Evolutionary conservation across 208 protist species (phyloP).

Genomic region (Sergeia podlipaevii): DNA sequence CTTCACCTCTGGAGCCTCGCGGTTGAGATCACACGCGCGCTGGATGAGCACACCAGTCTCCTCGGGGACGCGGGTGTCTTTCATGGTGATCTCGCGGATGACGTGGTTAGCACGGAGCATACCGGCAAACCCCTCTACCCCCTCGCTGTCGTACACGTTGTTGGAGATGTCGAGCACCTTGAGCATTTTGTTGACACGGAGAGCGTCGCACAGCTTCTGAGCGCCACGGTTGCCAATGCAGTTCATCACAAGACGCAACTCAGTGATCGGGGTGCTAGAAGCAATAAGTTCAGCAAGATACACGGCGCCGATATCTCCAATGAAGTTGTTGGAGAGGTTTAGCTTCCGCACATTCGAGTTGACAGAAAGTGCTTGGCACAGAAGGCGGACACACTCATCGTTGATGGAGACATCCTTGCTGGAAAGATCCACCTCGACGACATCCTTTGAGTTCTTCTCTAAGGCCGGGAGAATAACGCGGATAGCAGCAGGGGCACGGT

Average conservation of each 20-base stretch:
- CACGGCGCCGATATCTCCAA: slow-evolving; percentile 67
- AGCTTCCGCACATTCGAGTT: slow-evolving; percentile 60
- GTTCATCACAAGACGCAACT: slow-evolving; percentile 62
- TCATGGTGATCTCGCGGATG: slow-evolving; percentile 34
- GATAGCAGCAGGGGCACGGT: slow-evolving; percentile 62
- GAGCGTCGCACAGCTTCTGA: slow-evolving; percentile 52
- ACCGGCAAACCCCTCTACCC: slow-evolving; percentile 37
- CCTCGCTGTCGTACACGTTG: slow-evolving; percentile 57
- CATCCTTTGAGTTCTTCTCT: slow-evolving; percentile 38
- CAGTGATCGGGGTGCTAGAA: slow-evolving; percentile 41
- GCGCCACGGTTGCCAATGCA: slow-evolving; percentile 74
- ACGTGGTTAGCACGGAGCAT: slow-evolving; percentile 66
- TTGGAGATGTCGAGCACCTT: slow-evolving; percentile 55
- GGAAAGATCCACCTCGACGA: slow-evolving; percentile 68
- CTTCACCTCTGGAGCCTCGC: slow-evolving; percentile 61
- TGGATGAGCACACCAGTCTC: slow-evolving; percentile 34
- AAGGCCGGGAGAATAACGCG: slow-evolving; percentile 50
- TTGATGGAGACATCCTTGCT: slow-evolving; percentile 38
- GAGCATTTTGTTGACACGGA: slow-evolving; percentile 65
- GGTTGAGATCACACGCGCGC: slow-evolving; percentile 66
- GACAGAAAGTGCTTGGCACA: slow-evolving; percentile 54
- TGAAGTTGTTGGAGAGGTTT: slow-evolving; percentile 77
- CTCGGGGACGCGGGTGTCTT: slow-evolving; percentile 45
- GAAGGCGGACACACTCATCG: slow-evolving; percentile 62
- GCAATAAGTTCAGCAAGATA: slow-evolving; percentile 69